phyloP scores from a whole-genome alignment of 2,329 filamentous ascomycete genomes.

The Helicocarpus griseus region DNA sequence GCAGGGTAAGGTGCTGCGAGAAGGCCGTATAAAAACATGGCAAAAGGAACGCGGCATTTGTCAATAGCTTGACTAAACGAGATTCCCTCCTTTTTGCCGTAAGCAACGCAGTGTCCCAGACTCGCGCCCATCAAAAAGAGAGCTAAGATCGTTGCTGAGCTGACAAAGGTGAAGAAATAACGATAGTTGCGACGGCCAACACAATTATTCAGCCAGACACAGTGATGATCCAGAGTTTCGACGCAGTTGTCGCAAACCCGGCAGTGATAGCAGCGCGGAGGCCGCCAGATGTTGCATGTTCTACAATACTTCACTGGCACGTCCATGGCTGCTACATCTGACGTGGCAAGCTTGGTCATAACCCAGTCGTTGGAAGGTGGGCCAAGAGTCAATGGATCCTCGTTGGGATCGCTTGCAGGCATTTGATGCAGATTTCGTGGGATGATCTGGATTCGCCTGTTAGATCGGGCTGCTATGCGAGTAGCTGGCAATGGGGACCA shows the following conservation, averaged over 20 bases:
- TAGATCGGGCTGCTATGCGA: no score
- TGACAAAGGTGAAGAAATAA: conserved; percentile 91
- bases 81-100: conserved; percentile 52
- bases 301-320: conserved; percentile 97
- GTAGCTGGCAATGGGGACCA: no score
- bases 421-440: conserved; percentile 87
- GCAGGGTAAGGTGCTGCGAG: conserved; percentile 70
- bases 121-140: conserved; percentile 67
- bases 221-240: conserved; percentile 96
- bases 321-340: conserved; percentile 78
- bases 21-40: conserved; percentile 75
- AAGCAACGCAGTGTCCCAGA: conserved; percentile 70
- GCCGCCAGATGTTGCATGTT: conserved; percentile 95
- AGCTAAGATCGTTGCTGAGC: conserved; percentile 64
- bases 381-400: conserved; percentile 71
- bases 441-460: conserved; percentile 56
- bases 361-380: conserved; percentile 91
- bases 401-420: conserved; percentile 62
- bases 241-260: conserved; percentile 95
- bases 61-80: conserved; percentile 60
- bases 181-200: conserved; percentile 95
- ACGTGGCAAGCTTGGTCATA: conserved; percentile 71
- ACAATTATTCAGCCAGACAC: conserved; percentile 98
- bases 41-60: conserved; percentile 70
- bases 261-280: conserved; percentile 90